Conservation (phyloP, 2,329 filamentous ascomycete genomes). For the Coccinonectria pachysandricola region DNA sequence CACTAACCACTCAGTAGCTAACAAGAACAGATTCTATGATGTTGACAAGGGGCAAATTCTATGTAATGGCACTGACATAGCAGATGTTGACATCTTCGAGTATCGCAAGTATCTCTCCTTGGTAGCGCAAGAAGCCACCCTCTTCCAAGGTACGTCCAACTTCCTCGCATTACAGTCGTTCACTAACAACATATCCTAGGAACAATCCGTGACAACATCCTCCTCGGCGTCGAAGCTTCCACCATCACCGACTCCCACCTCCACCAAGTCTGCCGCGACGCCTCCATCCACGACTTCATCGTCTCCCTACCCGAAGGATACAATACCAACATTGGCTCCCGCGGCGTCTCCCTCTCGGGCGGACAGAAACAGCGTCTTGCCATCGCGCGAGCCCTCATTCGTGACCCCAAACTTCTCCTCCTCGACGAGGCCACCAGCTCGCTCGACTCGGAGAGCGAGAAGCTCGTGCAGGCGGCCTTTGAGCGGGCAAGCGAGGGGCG, state of each 20-base stretch:
- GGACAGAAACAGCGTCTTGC: slow-evolving; percentile 62
- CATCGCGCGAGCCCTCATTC: slow-evolving; percentile 58
- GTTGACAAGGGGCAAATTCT: slow-evolving; percentile 52
- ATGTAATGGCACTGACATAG: slow-evolving; percentile 52
- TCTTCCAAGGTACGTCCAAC: slow-evolving; percentile 49
- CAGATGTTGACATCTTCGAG: slow-evolving; percentile 44
- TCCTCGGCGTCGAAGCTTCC: slow-evolving; percentile 50
- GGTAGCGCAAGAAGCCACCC: slow-evolving; percentile 63
- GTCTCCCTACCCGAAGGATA: slow-evolving; percentile 56
- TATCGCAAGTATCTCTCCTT: slow-evolving; percentile 59
- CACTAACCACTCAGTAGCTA: slow-evolving; percentile 1
- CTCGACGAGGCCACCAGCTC: slow-evolving; percentile 66
- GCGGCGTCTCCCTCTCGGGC: slow-evolving; percentile 57
- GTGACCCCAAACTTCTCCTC: slow-evolving; percentile 54
- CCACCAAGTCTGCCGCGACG: slow-evolving; percentile 45
- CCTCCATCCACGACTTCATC: slow-evolving; percentile 64
- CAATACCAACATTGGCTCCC: slow-evolving; percentile 55
- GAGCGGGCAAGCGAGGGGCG: slow-evolving; percentile 49
- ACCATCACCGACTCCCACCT: slow-evolving; percentile 41
- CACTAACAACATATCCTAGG: slow-evolving; percentile 19
- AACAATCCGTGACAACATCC: slow-evolving; percentile 58
- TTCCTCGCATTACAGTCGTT: background rate
- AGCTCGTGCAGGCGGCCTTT: slow-evolving; percentile 56
- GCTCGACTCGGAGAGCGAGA: slow-evolving; percentile 53
- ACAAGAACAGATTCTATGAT: slow-evolving; percentile 53